Evolutionary conservation across 768 basidiomycete genomes (phyloP).

Genomic region (Mycena latifolia): DNA sequence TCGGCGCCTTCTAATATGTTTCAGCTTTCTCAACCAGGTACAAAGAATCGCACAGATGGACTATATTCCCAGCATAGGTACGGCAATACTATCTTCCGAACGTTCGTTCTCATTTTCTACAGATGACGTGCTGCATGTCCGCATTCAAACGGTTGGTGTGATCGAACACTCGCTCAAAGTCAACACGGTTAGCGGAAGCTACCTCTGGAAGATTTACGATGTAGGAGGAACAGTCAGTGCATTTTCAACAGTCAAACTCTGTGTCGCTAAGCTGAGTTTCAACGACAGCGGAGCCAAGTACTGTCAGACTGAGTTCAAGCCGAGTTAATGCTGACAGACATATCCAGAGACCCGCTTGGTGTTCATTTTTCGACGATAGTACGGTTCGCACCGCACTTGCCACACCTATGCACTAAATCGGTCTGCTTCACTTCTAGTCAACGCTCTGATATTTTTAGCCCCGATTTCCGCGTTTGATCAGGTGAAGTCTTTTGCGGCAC

Average conservation of each 20-base stretch:
- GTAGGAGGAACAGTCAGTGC: conserved; percentile 83
- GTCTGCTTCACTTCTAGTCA: conserved; percentile 62
- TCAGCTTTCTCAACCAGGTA: conserved; percentile 77
- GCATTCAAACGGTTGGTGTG: conserved; percentile 84
- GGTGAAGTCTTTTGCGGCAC: conserved; percentile 51
- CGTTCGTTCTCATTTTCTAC: conserved; percentile 20
- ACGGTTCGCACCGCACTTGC: conserved; percentile 37
- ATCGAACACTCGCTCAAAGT: conserved; percentile 83
- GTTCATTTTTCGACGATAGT: conserved; percentile 90
- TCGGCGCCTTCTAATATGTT: conserved; percentile 10
- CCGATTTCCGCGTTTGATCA: conserved; percentile 92
- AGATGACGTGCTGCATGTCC: conserved; percentile 86
- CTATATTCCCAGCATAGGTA: conserved; percentile 80
- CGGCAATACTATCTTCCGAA: neutral
- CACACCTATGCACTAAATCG: conserved; percentile 6
- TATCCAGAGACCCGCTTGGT: conserved; percentile 80
- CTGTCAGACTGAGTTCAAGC: conserved; percentile 23
- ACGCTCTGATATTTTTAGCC: conserved; percentile 88
- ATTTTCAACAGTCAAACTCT: conserved; percentile 10
- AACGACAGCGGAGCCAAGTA: conserved; percentile 70
- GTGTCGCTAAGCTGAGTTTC: conserved; percentile 17
- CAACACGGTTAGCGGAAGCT: conserved; percentile 68
- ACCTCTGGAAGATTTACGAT: conserved; percentile 86
- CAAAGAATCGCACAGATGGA: conserved; percentile 75
- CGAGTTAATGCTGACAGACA: conserved; percentile 27